These are phyloP conservation scores for Populus hybrid DNA, from an alignment of 441 rosid genomes.

Conservation along the genomic window DNA sequence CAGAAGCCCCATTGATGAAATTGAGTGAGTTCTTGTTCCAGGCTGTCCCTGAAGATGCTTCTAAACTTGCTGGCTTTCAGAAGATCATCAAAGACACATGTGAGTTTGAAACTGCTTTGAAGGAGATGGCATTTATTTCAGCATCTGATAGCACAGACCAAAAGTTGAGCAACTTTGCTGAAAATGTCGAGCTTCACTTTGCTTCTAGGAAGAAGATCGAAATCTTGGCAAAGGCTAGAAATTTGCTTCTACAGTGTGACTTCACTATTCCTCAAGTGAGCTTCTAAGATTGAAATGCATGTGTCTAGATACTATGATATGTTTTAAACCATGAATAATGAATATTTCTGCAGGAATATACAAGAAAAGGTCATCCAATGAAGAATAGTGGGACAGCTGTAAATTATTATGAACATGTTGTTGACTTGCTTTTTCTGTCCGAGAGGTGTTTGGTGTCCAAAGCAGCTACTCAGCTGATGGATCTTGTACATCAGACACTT, in stretches of 20 bases:
- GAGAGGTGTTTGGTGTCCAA: conserved; percentile 80
- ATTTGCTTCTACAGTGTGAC: conserved; percentile 70
- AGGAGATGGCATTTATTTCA: conserved; percentile 66
- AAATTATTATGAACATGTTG: conserved; percentile 49
- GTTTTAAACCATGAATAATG: conserved; percentile 19
- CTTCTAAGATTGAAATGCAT: conserved; percentile 10
- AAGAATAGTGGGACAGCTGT: conserved; percentile 33
- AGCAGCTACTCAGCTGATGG: conserved; percentile 85
- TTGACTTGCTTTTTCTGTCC: conserved; percentile 71
- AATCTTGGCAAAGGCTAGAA: conserved; percentile 86
- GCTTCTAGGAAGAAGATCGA: conserved; percentile 81
- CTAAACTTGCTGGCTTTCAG: conserved; percentile 84
- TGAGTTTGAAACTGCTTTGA: conserved; percentile 71
- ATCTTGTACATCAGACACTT: conserved; percentile 77
- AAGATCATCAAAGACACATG: conserved; percentile 61
- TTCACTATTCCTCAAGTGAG: conserved; percentile 75
- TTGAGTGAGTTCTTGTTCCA: conserved; percentile 29
- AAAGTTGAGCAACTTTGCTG: conserved; percentile 78
- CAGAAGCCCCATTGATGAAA: conserved; percentile 4
- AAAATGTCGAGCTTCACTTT: conserved; percentile 96
- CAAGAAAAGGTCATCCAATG: conserved; percentile 27
- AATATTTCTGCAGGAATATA: conserved; percentile 49
- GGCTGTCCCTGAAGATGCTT: conserved; percentile 96
- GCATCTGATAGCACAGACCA: conserved; percentile 57
- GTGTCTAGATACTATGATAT: background rate